phyloP scores from a whole-genome alignment of 306 rosid species.

The barrel medic (Medicago truncatula) region DNA sequence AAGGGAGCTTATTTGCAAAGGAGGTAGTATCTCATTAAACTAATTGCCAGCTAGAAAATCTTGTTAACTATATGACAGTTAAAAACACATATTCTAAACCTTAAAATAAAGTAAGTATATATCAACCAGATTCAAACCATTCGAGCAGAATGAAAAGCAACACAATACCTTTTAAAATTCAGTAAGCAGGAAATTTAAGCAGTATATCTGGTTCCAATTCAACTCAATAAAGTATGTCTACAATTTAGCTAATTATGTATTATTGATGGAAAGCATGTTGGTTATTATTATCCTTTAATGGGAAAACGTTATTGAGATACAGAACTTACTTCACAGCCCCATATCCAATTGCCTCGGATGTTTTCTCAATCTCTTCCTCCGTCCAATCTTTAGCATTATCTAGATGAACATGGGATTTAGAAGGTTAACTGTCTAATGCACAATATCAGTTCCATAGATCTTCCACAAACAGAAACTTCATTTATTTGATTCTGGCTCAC shows the following conservation, averaged over 20 bases:
- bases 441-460: background rate
- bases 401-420: background rate
- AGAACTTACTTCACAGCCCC: slow-evolving; percentile 46
- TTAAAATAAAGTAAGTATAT: background rate
- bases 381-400: slow-evolving; percentile 50
- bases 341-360: slow-evolving; percentile 80
- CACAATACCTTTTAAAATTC: background rate
- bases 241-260: slow-evolving; percentile 3
- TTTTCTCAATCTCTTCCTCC: slow-evolving; percentile 72
- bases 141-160: slow-evolving; percentile 7
- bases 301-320: background rate
- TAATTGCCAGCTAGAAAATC: no score
- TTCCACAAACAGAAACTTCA: background rate
- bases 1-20: no score
- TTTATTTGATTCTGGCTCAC: background rate
- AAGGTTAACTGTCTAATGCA: slow-evolving; percentile 18
- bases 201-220: background rate
- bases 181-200: background rate
- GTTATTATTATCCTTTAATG: background rate
- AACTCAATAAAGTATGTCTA: background rate
- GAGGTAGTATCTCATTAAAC: no score
- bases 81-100: background rate
- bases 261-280: background rate
- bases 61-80: slow-evolving; percentile 5
- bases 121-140: slow-evolving; percentile 9